These are phyloP conservation scores for Trichoderma erinaceum DNA, from an alignment of 495 filamentous ascomycete genomes.

Conservation along the genomic window DNA sequence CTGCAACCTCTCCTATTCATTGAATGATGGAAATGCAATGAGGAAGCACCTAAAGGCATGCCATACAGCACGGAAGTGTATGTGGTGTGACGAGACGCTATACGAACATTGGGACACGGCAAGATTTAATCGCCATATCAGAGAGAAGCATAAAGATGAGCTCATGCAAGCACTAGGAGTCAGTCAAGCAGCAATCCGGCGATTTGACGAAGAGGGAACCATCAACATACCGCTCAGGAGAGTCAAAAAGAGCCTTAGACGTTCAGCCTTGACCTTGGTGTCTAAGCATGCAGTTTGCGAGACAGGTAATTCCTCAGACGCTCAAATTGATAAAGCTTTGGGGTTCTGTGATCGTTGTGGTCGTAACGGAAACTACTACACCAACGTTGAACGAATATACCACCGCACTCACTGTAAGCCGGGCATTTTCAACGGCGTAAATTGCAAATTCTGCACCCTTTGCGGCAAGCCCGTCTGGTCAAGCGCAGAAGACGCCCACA, in stretches of 20 bases:
- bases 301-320: neutral
- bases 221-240: neutral
- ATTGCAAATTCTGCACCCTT: neutral
- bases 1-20: neutral
- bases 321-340: neutral
- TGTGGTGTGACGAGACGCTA: neutral
- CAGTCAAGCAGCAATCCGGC: neutral
- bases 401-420: neutral
- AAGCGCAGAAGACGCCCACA: neutral
- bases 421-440: neutral
- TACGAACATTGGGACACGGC: neutral
- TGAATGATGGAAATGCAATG: neutral
- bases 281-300: neutral
- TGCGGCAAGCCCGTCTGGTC: neutral
- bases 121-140: neutral
- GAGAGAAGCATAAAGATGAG: neutral
- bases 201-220: neutral
- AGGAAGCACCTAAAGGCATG: neutral
- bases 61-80: neutral
- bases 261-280: neutral
- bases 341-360: conserved; percentile 7
- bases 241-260: neutral
- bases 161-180: neutral
- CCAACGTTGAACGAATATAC: neutral
- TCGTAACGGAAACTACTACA: neutral